Base-by-base conservation (phyloP, 257 asterid species). In the Nicotiana paniculata region DNA sequence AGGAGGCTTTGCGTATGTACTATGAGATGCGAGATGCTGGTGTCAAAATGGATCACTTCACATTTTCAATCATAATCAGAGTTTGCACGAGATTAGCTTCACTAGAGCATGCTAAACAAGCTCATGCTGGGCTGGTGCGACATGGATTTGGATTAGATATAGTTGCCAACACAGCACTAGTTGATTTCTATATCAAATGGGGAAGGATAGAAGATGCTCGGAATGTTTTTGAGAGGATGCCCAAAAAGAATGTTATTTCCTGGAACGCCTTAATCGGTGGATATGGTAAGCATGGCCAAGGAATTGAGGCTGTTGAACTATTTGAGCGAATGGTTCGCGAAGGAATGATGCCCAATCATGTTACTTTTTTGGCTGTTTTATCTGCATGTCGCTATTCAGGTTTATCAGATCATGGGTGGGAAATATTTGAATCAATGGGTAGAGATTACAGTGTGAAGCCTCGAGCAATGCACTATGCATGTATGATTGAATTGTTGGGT, bases 231-330 rank as follows among this genome's bases (percentile, higher is more conserved):
- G 93, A 95, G 48, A 88, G 85, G 81, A 92, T 91, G 97, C 95
- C 93, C 21, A 86, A 72, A 43, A 95, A 91, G 82, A 93, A 92
- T 55, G 83, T 92, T n/a, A 30, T 91, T 21, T 91, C 92, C 3
- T 93, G 99, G 98, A 93, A 93, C 81, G 97, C 99, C 58, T 89
- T 92, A 76, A 92, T 93, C 83, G 88, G 90, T 66, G 98, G 98
- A 82, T 92, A 91, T 67, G 95, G 97, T 77, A 90, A 81, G 83
- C 93, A 93, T 66, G 97, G 98, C 6, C 90, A 88, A 81, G 97
- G 97, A 85, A 82, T 79, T 24, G 93, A 92, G 84, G 99, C 99
- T 7, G 87, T 95, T 76, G 88, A 86, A 66, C 85, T 93, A 26
- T 95, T 95, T 30, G 88, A 95, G 28, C 91, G 84, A 77, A 93